Evolutionary conservation across 352 stramenopile genomes (phyloP).

Genomic region (Thalassiosira livingstoniorum): DNA sequence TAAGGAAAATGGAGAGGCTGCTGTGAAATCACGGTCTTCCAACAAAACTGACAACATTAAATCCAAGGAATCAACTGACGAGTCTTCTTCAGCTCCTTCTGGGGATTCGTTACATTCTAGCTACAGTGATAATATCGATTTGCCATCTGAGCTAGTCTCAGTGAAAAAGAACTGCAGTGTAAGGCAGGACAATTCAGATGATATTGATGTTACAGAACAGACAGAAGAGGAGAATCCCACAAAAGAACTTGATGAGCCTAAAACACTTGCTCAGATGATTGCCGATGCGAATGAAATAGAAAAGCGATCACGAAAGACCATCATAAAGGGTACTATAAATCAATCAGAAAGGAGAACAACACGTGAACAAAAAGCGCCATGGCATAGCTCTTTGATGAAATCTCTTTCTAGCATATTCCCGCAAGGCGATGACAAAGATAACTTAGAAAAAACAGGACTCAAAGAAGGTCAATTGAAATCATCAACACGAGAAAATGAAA

Average conservation of each 20-base stretch:
- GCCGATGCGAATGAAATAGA: constrained; percentile 52
- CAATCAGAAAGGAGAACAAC: constrained; percentile 13
- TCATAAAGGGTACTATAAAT: constrained; percentile 1
- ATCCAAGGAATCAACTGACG: no score
- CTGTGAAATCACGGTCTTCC: no score
- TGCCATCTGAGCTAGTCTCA: not conserved
- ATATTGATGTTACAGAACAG: not conserved
- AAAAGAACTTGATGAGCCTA: constrained; percentile 22
- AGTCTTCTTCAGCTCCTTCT: no score
- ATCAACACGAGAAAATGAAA: not conserved
- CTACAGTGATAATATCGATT: not conserved
- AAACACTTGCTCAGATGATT: constrained; percentile 45
- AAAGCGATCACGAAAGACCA: constrained; percentile 19
- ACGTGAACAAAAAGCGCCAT: constrained; percentile 19
- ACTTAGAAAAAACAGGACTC: not conserved
- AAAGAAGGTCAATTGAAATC: constrained; percentile 2
- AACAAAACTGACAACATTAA: no score
- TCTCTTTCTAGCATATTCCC: constrained; percentile 45
- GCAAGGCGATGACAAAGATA: constrained; percentile 29
- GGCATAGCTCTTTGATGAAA: constrained; percentile 45
- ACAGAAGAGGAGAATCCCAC: not conserved
- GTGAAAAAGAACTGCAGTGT: not conserved
- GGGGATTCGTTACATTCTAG: no score
- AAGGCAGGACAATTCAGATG: not conserved
- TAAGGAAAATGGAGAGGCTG: no score